Conservation (phyloP, 106 monocot genomes). For the Apostasia shenzhenica region DNA sequence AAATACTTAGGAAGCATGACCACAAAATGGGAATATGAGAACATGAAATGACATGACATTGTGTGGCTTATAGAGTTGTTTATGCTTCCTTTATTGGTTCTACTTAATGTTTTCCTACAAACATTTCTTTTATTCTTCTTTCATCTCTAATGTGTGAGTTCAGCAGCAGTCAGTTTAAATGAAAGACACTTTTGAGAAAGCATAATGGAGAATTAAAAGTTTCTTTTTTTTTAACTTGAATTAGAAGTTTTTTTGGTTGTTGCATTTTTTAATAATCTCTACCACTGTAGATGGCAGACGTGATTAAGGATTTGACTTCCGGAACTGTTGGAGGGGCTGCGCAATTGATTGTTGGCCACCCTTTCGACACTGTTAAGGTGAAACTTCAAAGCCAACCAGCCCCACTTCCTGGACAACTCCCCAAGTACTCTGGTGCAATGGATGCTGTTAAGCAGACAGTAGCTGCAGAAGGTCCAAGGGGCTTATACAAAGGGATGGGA, state of each 20-base stretch:
- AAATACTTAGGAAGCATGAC: no score
- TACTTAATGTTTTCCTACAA: no score
- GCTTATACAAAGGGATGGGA: slow-evolving; percentile 97
- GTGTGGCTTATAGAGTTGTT: no score
- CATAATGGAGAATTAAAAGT: no score
- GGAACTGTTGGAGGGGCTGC: slow-evolving; percentile 88
- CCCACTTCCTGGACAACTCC: slow-evolving; percentile 76
- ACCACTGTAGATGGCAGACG: slow-evolving; percentile 62
- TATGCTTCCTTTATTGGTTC: no score
- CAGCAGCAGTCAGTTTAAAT: no score
- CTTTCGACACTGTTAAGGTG: slow-evolving; percentile 94
- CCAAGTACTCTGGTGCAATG: slow-evolving; percentile 79
- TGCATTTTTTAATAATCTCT: background rate
- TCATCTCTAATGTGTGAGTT: no score
- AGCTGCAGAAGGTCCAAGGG: slow-evolving; percentile 67
- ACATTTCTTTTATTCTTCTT: no score
- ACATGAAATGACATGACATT: no score
- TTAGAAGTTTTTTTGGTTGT: background rate
- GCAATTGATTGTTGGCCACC: slow-evolving; percentile 87
- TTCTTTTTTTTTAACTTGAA: no score
- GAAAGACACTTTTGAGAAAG: no score
- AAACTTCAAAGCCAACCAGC: slow-evolving; percentile 91
- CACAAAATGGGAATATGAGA: no score
- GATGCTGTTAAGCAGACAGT: slow-evolving; percentile 94
- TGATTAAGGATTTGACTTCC: slow-evolving; percentile 83